Base-by-base conservation (phyloP, 2,329 filamentous ascomycete species). In the Sporothrix phasma region DNA sequence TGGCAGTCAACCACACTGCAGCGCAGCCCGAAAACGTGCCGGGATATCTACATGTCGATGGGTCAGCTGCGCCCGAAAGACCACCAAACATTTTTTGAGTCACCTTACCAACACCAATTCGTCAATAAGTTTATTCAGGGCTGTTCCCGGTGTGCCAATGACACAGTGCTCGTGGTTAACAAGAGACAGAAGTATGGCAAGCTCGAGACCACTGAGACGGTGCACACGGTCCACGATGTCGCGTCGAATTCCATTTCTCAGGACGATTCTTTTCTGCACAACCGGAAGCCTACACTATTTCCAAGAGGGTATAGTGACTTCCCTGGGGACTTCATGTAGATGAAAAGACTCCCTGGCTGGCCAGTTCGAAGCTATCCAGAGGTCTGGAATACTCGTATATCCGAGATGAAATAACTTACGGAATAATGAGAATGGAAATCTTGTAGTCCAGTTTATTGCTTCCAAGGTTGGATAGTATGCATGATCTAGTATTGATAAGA, bases 161-260 rank as follows among this genome's bases (percentile, higher is more conserved):
- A 97, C 86, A 76, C 91, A 96, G 74, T 97, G 92, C 74, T 96
- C 89, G 68, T 87, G 83, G 66, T 87, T 86, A 67, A 92, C 81
- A 61, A 97, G 83, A 72, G 88, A 92, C 60, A 97, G 83, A 46
- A 97, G 81, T 15, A 89, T 78, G 26, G 93, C 94, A 66, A 97
- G 84, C 76, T 97, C 92, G 46, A 97, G 81, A 77, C 97, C 92
- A 71, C 88, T 89, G 67, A 97, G 80, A 69, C 85, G 82, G 72
- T 92, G 88, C 70, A 95, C 83, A 74, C 88, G 88, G 67, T 83
- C 79, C 66, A 87, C 78, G 67, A 92, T 79, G 64, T 76, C 75
- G 77, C 84, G 74, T 49, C 29, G 15, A 45, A 34, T 7, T 53
- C 56, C 54, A 60, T 64, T 51, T 22, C n/a, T 56, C 31, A 24